A percentile compares a stretch with the other conserved stretches of the same genome.
Conservation (phyloP, 1,284 basidiomycete species). For the Takashimella tepidaria region DNA sequence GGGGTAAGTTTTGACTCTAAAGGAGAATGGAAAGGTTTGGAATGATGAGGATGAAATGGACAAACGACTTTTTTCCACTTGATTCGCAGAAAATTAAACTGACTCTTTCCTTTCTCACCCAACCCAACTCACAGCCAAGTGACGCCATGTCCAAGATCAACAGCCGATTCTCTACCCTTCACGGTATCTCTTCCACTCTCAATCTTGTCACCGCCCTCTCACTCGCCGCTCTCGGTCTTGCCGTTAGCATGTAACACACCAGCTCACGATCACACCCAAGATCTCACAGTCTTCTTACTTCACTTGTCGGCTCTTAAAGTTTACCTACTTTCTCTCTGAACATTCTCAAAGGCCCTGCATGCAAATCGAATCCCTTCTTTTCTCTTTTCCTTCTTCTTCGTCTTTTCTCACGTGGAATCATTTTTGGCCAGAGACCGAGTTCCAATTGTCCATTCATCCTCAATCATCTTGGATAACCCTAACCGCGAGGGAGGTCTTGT, state of each 20-base stretch:
- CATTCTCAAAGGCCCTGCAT: too few species aligned
- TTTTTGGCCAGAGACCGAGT: too few species aligned
- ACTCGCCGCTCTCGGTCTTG: constrained; percentile 63
- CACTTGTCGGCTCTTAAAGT: too few species aligned
- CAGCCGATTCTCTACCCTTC: constrained; percentile 59
- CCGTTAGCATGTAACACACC: constrained; percentile 46
- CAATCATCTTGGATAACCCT: background rate
- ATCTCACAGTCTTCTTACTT: too few species aligned
- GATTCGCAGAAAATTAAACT: background rate
- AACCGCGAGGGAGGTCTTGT: background rate
- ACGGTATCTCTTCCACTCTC: constrained; percentile 57
- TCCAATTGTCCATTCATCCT: too few species aligned
- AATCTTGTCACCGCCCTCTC: constrained; percentile 61
- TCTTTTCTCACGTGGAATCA: too few species aligned
- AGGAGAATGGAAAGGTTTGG: background rate
- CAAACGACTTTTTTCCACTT: background rate
- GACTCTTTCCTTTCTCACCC: constrained; percentile 4
- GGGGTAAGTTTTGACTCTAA: constrained; percentile 53
- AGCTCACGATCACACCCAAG: too few species aligned
- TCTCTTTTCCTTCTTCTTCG: too few species aligned
- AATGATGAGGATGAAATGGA: background rate
- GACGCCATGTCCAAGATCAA: constrained; percentile 63
- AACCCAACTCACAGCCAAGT: too few species aligned
- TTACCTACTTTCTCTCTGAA: too few species aligned
- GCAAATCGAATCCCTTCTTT: too few species aligned